Evolutionary conservation across 2,329 filamentous ascomycete species (phyloP).

Genomic region (Paecilomyces fulvus): DNA sequence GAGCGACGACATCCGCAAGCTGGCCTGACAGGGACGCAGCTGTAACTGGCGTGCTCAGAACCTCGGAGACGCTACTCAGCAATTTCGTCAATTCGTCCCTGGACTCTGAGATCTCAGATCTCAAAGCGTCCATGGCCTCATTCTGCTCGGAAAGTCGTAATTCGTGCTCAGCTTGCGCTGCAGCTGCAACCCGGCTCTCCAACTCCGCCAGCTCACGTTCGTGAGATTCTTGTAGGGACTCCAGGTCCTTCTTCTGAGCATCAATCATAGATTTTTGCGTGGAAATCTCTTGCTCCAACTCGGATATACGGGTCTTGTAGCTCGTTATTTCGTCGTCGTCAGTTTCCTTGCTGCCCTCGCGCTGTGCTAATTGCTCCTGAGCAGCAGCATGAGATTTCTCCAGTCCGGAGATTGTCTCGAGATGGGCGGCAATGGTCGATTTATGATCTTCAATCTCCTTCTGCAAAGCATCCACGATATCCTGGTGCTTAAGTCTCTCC

Average conservation of each 20-base stretch:
- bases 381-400: conserved; percentile 63
- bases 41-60: conserved; percentile 42
- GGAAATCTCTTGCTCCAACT: conserved; percentile 50
- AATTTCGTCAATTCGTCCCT: conserved; percentile 58
- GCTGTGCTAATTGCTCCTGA: conserved; percentile 59
- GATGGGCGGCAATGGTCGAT: conserved; percentile 59
- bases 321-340: conserved; percentile 42
- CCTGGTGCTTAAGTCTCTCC: conserved; percentile 50
- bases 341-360: conserved; percentile 52
- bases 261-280: conserved; percentile 48
- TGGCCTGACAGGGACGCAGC: conserved; percentile 53
- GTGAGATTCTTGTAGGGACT: conserved; percentile 47
- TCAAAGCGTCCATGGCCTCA: conserved; percentile 49
- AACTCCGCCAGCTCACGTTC: conserved; percentile 34
- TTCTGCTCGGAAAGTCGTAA: conserved; percentile 43
- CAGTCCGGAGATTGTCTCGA: conserved; percentile 61
- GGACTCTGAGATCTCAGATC: conserved; percentile 56
- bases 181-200: conserved; percentile 28
- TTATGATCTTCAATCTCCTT: conserved; percentile 76
- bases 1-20: conserved; percentile 45
- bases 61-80: conserved; percentile 48
- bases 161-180: conserved; percentile 28
- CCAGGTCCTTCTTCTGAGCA: conserved; percentile 46
- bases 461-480: conserved; percentile 55
- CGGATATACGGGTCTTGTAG: conserved; percentile 38